A percentile compares a stretch with the other conserved stretches of the same genome.
phyloP scores from a whole-genome alignment of 2,329 filamentous ascomycete genomes.

The Bipolaris bicolor region DNA sequence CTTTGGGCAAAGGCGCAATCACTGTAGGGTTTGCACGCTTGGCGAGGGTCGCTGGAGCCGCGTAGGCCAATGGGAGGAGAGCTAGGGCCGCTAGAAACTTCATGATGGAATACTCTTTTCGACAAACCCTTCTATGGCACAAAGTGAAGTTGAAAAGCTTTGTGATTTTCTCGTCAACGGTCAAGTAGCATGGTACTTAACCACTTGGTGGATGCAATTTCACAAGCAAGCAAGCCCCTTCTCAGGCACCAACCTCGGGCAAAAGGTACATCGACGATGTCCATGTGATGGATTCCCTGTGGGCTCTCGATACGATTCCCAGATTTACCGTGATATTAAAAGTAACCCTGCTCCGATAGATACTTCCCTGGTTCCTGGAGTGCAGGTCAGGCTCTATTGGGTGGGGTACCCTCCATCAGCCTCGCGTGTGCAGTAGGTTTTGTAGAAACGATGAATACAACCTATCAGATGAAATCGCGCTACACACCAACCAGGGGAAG shows the following conservation, averaged over 20 bases:
- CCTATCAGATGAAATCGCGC: constrained; percentile 14
- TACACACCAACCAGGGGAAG: constrained; percentile 17
- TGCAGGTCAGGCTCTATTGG: constrained; percentile 17
- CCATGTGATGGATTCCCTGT: constrained; percentile 24
- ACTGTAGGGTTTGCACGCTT: constrained; percentile 60
- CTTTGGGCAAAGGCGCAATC: constrained; percentile 57
- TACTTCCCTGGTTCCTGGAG: constrained; percentile 4
- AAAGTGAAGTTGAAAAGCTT: not conserved
- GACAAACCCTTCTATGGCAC: not conserved
- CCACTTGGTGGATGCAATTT: constrained; percentile 1
- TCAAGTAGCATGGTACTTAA: constrained; percentile 19
- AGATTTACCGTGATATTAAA: constrained; percentile 27
- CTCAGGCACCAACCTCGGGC: constrained; percentile 23
- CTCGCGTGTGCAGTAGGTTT: constrained; percentile 4
- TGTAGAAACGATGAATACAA: not conserved
- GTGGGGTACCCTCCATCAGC: constrained; percentile 4
- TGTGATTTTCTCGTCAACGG: not conserved
- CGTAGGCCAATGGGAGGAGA: constrained; percentile 38
- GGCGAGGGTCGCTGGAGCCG: constrained; percentile 49
- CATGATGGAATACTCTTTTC: constrained; percentile 28
- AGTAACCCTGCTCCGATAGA: constrained; percentile 18
- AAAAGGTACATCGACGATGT: constrained; percentile 12
- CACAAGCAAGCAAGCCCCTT: constrained; percentile 25
- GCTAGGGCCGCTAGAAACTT: constrained; percentile 31
- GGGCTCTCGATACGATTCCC: constrained; percentile 4